A percentile compares a stretch with the other conserved stretches of the same genome.
Conservation (phyloP, 2,329 filamentous ascomycete genomes). For the Aspergillus ochraceus region DNA sequence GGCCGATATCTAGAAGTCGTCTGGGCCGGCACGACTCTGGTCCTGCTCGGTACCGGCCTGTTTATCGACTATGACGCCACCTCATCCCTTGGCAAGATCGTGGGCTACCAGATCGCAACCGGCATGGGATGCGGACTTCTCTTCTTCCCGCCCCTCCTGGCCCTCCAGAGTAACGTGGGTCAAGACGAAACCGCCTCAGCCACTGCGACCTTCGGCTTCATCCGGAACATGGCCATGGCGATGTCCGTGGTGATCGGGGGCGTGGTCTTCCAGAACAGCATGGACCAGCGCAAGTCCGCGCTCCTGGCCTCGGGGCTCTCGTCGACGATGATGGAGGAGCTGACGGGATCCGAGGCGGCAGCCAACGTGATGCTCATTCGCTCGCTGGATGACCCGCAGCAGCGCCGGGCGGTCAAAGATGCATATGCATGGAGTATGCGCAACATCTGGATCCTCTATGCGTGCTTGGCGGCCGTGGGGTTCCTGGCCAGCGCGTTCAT, state of each 20-base stretch:
- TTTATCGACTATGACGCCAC: conserved; percentile 44
- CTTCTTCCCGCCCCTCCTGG: conserved; percentile 59
- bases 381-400: conserved; percentile 37
- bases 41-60: conserved; percentile 50
- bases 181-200: conserved; percentile 53
- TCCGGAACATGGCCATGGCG: conserved; percentile 67
- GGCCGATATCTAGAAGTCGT: conserved; percentile 51
- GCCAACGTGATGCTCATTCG: conserved; percentile 49
- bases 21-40: conserved; percentile 43
- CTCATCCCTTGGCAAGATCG: conserved; percentile 41
- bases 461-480: conserved; percentile 25
- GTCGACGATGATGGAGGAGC: conserved; percentile 24
- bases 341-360: conserved; percentile 45
- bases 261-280: conserved; percentile 73
- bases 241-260: conserved; percentile 71
- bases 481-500: conserved; percentile 36
- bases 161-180: conserved; percentile 53
- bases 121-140: conserved; percentile 54
- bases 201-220: conserved; percentile 54
- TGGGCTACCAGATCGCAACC: conserved; percentile 52
- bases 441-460: conserved; percentile 48
- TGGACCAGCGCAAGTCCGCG: conserved; percentile 16
- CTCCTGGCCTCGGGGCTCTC: conserved; percentile 54
- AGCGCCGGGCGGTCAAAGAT: conserved; percentile 43
- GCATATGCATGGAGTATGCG: conserved; percentile 52